Conservation (phyloP, 2,329 filamentous ascomycete species). For the Rutstroemia sp. region DNA sequence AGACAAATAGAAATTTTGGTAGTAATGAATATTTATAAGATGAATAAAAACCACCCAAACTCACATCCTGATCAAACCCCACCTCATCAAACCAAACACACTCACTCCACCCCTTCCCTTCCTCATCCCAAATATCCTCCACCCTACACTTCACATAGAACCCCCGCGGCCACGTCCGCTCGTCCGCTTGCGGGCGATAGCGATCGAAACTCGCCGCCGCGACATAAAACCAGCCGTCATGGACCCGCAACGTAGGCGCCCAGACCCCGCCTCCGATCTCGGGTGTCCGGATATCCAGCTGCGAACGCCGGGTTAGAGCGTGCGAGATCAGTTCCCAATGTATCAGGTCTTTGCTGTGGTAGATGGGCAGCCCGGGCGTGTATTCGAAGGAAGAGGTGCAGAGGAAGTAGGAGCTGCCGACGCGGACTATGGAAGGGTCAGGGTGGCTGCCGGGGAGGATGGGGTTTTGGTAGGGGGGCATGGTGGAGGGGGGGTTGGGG, state of each 20-base stretch:
- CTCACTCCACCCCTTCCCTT: not conserved
- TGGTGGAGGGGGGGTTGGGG: not conserved
- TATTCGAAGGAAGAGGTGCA: constrained; percentile 6
- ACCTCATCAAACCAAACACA: constrained; percentile 8
- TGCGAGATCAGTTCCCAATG: constrained; percentile 41
- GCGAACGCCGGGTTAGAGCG: constrained; percentile 31
- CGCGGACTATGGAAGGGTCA: constrained; percentile 27
- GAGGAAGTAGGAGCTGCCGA: not conserved
- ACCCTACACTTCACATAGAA: constrained; percentile 4
- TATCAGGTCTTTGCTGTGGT: constrained; percentile 35
- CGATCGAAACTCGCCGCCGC: constrained; percentile 32
- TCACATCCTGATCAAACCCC: constrained; percentile 7
- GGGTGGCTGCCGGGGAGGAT: constrained; percentile 38
- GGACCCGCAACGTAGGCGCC: constrained; percentile 40
- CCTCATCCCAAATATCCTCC: not conserved
- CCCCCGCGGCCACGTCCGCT: not conserved
- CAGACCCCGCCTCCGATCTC: constrained; percentile 37
- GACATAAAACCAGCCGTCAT: constrained; percentile 39
- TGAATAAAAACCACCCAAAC: not conserved
- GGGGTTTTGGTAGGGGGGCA: constrained; percentile 33
- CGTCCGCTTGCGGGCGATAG: constrained; percentile 2
- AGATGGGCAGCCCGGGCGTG: constrained; percentile 1
- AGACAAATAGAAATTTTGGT: no score
- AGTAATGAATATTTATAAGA: not conserved
- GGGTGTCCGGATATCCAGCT: constrained; percentile 32